Percentiles rank a stretch among this genome's conserved stretches.
Evolutionary conservation across 306 rosid species (phyloP).

Genomic region (Prinsepia uniflora): DNA sequence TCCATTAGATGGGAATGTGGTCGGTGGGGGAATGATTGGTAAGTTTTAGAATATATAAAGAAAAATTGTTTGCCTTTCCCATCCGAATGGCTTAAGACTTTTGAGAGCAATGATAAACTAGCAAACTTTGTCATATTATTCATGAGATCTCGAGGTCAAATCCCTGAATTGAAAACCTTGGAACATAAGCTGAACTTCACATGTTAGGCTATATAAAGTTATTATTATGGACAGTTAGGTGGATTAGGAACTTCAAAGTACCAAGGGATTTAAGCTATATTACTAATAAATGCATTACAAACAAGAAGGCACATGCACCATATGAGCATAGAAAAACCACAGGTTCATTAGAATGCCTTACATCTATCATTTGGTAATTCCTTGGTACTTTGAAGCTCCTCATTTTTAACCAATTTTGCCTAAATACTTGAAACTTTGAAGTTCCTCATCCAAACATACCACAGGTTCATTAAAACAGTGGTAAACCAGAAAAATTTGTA

Average conservation of each 20-base stretch:
- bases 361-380: too few relatives aligned
- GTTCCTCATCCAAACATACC: too few relatives aligned
- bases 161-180: neutral
- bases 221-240: too few relatives aligned
- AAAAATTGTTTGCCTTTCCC: neutral
- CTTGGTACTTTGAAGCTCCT: too few relatives aligned
- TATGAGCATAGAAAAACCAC: too few relatives aligned
- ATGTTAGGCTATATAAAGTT: neutral
- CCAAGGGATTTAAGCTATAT: too few relatives aligned
- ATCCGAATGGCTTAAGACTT: neutral
- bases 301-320: too few relatives aligned
- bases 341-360: too few relatives aligned
- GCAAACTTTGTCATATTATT: neutral
- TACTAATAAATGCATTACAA: too few relatives aligned
- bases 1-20: conserved; percentile 56
- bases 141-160: neutral
- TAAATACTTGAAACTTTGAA: too few relatives aligned
- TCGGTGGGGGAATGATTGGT: conserved; percentile 98
- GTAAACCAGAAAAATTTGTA: neutral
- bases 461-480: neutral
- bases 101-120: neutral
- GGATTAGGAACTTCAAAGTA: too few relatives aligned
- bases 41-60: conserved; percentile 9
- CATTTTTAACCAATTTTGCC: too few relatives aligned
- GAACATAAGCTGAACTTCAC: neutral